phyloP scores from a whole-genome alignment of 169 alveolate species.

The Eimeria sp. region DNA sequence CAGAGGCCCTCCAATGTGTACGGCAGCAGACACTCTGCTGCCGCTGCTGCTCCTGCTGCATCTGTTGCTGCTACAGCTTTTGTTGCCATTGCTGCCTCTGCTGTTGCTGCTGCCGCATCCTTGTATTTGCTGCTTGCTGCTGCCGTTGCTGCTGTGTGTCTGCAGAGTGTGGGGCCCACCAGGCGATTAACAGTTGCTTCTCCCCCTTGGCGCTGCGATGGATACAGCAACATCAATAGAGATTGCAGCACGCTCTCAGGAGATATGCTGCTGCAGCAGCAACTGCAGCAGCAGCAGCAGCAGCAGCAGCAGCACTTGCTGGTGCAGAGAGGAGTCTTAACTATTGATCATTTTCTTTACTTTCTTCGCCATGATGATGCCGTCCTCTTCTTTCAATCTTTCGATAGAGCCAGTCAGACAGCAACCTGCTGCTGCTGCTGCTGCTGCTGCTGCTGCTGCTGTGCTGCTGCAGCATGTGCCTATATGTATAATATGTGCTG shows the following conservation, averaged over 20 bases:
- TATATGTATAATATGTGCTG: neutral
- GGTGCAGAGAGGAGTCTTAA: neutral
- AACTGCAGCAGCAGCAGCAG: slow-evolving; percentile 19
- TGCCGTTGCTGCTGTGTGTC: neutral
- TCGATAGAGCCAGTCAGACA: slow-evolving; percentile 4
- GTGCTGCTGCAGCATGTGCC: neutral
- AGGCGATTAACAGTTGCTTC: neutral
- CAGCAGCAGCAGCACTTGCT: neutral
- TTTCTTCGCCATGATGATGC: slow-evolving; percentile 28
- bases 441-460: slow-evolving; percentile 13
- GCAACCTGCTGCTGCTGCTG: slow-evolving; percentile 13
- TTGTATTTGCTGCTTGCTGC: too few relatives aligned
- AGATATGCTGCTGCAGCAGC: slow-evolving; percentile 2
- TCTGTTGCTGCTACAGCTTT: too few relatives aligned
- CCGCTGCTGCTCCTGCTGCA: neutral
- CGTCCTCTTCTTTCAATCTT: slow-evolving; percentile 8
- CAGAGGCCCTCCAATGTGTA: neutral
- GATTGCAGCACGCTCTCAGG: neutral
- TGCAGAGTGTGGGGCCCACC: neutral
- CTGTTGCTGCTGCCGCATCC: neutral
- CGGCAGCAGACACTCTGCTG: neutral
- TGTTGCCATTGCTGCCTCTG: neutral
- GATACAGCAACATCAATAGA: neutral
- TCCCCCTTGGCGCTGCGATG: neutral
- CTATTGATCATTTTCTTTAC: neutral